phyloP scores from a whole-genome alignment of 768 basidiomycete species.

The Pleurotus cornucopiae region DNA sequence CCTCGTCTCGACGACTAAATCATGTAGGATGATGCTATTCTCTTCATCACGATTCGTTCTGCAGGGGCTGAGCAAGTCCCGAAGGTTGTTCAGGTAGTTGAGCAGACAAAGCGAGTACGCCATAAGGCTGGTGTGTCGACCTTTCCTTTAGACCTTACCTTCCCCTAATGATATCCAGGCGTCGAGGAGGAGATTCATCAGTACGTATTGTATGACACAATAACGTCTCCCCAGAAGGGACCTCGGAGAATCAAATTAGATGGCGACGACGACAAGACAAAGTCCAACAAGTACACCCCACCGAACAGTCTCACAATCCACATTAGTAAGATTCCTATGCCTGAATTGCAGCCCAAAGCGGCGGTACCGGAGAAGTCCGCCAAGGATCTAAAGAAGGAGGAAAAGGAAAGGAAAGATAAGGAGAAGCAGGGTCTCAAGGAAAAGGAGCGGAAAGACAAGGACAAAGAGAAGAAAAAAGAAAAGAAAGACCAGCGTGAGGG shows the following conservation, averaged over 20 bases:
- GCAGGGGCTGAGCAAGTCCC: constrained; percentile 60
- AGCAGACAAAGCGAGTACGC: constrained; percentile 72
- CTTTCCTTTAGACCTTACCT: neutral
- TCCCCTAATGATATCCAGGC: constrained; percentile 23
- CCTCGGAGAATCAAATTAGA: constrained; percentile 69
- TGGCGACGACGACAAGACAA: constrained; percentile 43
- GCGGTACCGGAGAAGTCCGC: constrained; percentile 12
- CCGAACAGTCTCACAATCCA: constrained; percentile 69
- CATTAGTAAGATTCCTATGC: constrained; percentile 85
- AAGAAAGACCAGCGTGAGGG: constrained; percentile 6
- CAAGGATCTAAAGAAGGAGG: constrained; percentile 22
- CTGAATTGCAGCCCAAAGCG: constrained; percentile 65
- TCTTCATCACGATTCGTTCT: constrained; percentile 74
- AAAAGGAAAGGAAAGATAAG: constrained; percentile 31
- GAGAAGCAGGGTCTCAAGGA: constrained; percentile 29
- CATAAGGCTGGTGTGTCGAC: constrained; percentile 60
- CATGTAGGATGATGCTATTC: constrained; percentile 69
- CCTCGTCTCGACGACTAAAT: constrained; percentile 1
- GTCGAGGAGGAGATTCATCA: constrained; percentile 61
- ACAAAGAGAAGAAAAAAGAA: constrained; percentile 35
- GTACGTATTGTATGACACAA: constrained; percentile 70
- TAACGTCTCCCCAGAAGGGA: constrained; percentile 39
- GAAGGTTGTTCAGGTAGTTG: constrained; percentile 77
- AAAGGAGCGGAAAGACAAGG: constrained; percentile 20
- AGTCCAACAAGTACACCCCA: constrained; percentile 51